These are phyloP conservation scores for Tetraselmis striata DNA, from an alignment of 139 green algal species.

Conservation along the genomic window DNA sequence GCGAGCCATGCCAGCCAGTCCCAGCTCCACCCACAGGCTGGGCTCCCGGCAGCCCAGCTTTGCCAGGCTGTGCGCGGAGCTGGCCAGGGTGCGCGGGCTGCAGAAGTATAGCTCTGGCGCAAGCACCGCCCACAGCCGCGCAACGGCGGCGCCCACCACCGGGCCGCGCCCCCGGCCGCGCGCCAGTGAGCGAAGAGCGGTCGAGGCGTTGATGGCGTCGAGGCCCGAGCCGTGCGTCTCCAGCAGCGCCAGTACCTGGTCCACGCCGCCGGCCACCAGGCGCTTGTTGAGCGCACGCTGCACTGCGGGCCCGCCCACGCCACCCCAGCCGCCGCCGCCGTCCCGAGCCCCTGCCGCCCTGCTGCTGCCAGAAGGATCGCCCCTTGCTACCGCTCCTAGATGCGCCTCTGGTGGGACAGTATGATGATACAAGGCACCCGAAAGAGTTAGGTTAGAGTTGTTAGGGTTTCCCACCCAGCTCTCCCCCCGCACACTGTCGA, in stretches of 20 bases:
- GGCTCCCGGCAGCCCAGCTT: background rate
- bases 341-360: no score
- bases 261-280: background rate
- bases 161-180: no score
- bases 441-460: no score
- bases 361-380: no score
- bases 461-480: no score
- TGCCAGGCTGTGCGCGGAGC: background rate
- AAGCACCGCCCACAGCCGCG: background rate
- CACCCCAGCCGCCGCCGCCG: no score
- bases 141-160: background rate
- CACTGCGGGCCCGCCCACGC: background rate
- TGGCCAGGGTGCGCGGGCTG: background rate
- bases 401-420: no score
- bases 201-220: background rate
- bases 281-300: background rate
- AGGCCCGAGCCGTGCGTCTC: background rate
- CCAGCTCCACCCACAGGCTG: background rate
- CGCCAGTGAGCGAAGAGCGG: background rate
- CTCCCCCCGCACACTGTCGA: no score
- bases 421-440: no score
- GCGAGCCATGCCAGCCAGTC: background rate
- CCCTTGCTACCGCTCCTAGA: no score
- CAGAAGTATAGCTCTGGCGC: background rate
- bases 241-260: background rate